Base-by-base conservation (phyloP, 768 basidiomycete species). In the Lentinula edodes region DNA sequence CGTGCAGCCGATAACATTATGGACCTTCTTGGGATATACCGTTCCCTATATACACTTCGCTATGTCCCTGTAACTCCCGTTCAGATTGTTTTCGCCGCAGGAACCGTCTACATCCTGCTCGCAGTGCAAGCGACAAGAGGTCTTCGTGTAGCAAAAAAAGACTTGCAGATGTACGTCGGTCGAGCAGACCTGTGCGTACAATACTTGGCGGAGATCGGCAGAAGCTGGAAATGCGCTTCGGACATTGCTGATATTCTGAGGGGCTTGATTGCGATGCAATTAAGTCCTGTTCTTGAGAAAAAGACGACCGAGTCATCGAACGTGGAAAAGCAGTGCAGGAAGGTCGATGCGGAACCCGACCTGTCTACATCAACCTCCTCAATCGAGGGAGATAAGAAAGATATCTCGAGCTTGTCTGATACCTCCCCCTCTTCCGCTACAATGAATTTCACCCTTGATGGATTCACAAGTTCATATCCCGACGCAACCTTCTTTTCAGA, bases 81-180 rank as follows among this genome's bases (percentile, higher is more conserved):
- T 18, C 76, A 78, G 61, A 67, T 75, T 60, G 66, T 68, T 23
- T 78, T 76, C 66, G 70, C 72, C 32, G 75, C 76, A 2, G 76
- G 76, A 8, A 77, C 76, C n/a, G 70, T 73, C 38, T 76, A 72
- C 57, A 67, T 77, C 32, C 71, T 77, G 55, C 65, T 70, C 20
- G 71, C 74, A 46, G 69, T 75, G 60, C 71, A 73, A 58, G 72
- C 73, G 9, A 69, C 69, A 10, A 66, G 68, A 32, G 58, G 62
- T 38, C 43, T 54, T 16, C 70, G 72, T 12, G 64, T 68, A 8
- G 72, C 70, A 4, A 65, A 67, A 9, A 69, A 71, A 34, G 66
- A 70, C 9, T 70, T 71, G 50, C 61, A 67, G 2, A 64, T 63
- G 5, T 69, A 72, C 5, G 55, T 68, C 20, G 38, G 65, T 0